Conservation (phyloP, 202 grass and related monocot genomes). For the Schoenoplectus triqueter region DNA sequence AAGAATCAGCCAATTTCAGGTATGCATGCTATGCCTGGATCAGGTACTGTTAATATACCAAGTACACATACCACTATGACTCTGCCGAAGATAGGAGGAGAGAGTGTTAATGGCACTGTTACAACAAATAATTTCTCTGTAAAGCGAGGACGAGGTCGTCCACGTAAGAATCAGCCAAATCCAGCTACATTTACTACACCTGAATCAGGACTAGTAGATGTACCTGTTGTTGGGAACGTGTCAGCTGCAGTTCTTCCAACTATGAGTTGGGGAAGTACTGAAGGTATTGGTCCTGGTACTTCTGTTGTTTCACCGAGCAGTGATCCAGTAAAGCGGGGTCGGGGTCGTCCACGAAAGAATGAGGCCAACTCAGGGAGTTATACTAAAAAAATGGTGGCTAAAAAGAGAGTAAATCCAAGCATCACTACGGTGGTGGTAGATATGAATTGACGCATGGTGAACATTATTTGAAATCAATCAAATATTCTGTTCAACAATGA, state of each 20-base stretch:
- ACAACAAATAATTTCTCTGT: constrained; percentile 6
- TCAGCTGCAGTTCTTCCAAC: constrained; percentile 17
- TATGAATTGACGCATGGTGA: constrained; percentile 24
- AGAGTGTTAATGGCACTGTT: constrained; percentile 13
- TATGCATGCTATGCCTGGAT: neutral
- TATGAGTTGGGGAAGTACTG: constrained; percentile 23
- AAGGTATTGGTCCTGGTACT: constrained; percentile 8
- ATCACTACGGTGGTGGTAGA: constrained; percentile 34
- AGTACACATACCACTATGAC: neutral
- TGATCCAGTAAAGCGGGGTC: constrained; percentile 32
- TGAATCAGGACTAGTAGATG: constrained; percentile 10
- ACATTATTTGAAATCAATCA: neutral
- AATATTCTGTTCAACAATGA: neutral
- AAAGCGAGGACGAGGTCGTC: constrained; percentile 23
- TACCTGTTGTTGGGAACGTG: constrained; percentile 20
- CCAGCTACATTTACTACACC: neutral
- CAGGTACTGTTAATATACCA: neutral
- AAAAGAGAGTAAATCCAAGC: constrained; percentile 35
- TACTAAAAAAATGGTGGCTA: constrained; percentile 33
- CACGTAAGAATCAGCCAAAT: constrained; percentile 1
- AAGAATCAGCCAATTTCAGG: neutral
- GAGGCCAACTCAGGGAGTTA: neutral
- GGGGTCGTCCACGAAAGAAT: constrained; percentile 40
- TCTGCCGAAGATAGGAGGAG: neutral
- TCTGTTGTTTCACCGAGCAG: constrained; percentile 21